A percentile compares a stretch with the other conserved stretches of the same genome.
Conservation (phyloP, 2,329 filamentous ascomycete genomes). For the Hysterium pulicare region DNA sequence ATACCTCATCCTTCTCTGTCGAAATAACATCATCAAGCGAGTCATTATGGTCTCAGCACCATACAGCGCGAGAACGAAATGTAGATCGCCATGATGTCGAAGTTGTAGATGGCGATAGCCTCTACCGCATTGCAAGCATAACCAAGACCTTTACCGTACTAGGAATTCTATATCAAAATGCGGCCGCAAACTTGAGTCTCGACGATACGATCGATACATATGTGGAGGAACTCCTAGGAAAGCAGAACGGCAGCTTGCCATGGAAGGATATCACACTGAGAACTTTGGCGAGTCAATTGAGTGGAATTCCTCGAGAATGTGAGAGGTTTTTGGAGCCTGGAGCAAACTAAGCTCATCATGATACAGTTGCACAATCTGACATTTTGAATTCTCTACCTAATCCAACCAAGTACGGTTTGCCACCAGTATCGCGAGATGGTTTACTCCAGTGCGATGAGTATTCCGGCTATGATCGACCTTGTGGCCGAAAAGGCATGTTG, state of each 20-base stretch:
- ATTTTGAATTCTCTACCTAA: slow-evolving; percentile 20
- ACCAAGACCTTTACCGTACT: slow-evolving; percentile 35
- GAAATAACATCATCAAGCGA: slow-evolving; percentile 38
- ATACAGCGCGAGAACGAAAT: slow-evolving; percentile 38
- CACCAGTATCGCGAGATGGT: slow-evolving; percentile 29
- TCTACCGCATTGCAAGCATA: slow-evolving; percentile 41
- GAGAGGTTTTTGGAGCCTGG: slow-evolving; percentile 4
- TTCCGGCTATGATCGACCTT: slow-evolving; percentile 27
- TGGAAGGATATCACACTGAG: slow-evolving; percentile 45
- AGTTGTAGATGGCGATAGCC: slow-evolving; percentile 35
- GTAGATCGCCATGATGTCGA: slow-evolving; percentile 33
- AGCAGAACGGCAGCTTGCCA: slow-evolving; percentile 27
- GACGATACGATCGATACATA: slow-evolving; percentile 33
- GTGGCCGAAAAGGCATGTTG: slow-evolving; percentile 20
- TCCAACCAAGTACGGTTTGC: slow-evolving; percentile 29
- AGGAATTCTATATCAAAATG: slow-evolving; percentile 30
- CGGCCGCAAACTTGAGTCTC: slow-evolving; percentile 31
- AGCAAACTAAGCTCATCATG: no score
- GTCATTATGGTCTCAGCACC: slow-evolving; percentile 38
- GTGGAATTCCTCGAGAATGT: slow-evolving; percentile 42
- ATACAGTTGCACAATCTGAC: slow-evolving; percentile 27
- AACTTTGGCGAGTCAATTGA: slow-evolving; percentile 41
- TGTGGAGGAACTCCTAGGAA: slow-evolving; percentile 26
- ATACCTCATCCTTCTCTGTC: slow-evolving; percentile 38
- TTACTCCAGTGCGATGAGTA: slow-evolving; percentile 36